Evolutionary conservation across 2,329 filamentous ascomycete species (phyloP).

Genomic region (Sporothrix dimorphospora): DNA sequence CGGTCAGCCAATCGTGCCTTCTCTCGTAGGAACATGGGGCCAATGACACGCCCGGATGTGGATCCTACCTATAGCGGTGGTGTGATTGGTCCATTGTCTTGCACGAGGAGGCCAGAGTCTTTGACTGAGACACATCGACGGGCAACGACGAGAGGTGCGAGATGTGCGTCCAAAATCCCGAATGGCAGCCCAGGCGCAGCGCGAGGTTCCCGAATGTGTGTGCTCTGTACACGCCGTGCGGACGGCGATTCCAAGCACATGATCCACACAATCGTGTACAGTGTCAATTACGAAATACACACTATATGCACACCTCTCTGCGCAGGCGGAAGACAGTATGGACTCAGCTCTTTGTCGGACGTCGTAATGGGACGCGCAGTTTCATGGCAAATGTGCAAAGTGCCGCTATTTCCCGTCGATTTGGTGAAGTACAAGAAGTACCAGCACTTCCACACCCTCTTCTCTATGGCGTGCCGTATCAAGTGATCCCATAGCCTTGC

Average conservation of each 20-base stretch:
- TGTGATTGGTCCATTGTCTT: slow-evolving; percentile 12
- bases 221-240: not conserved
- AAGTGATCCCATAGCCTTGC: slow-evolving; percentile 9
- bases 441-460: not conserved
- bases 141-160: not conserved
- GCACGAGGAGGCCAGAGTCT: not conserved
- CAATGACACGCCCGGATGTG: slow-evolving; percentile 12
- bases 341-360: not conserved
- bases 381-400: not conserved
- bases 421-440: not conserved
- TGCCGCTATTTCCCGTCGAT: not conserved
- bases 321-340: too few relatives aligned
- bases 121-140: slow-evolving; percentile 12
- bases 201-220: not conserved
- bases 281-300: not conserved
- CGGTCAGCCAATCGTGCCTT: slow-evolving; percentile 24
- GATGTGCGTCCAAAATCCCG: not conserved
- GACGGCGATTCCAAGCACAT: not conserved
- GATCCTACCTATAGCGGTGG: not conserved
- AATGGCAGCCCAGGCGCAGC: slow-evolving; percentile 7
- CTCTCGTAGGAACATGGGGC: slow-evolving; percentile 18
- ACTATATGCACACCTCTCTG: not conserved
- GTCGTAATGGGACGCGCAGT: not conserved
- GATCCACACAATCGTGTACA: not conserved
- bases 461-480: not conserved